A percentile compares a stretch with the other conserved stretches of the same genome.
Evolutionary conservation across 768 basidiomycete species (phyloP).

Genomic region (Suillus brevipes): DNA sequence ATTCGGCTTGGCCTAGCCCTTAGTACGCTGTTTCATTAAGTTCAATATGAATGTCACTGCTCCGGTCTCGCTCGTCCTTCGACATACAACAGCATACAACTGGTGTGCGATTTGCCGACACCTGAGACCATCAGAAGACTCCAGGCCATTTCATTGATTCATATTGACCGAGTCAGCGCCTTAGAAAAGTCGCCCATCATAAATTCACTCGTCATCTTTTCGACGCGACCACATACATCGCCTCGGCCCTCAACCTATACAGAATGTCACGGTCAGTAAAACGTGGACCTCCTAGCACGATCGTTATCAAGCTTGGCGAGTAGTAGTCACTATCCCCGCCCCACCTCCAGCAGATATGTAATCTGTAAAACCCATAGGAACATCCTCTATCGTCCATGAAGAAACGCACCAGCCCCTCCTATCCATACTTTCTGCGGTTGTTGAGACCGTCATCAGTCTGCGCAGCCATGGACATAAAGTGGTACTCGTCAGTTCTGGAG

Average conservation of each 20-base stretch:
- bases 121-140: background rate
- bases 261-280: slow-evolving; percentile 23
- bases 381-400: slow-evolving; percentile 96
- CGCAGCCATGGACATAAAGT: slow-evolving; percentile 86
- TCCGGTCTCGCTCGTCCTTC: background rate
- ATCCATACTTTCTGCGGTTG: slow-evolving; percentile 86
- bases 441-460: slow-evolving; percentile 85
- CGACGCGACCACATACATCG: background rate
- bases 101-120: background rate
- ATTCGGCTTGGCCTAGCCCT: no score
- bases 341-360: slow-evolving; percentile 9
- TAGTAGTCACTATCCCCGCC: slow-evolving; percentile 7
- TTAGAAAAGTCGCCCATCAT: background rate
- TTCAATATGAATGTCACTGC: background rate
- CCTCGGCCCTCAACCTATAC: background rate
- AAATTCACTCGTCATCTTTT: background rate
- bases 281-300: slow-evolving; percentile 50
- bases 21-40: background rate
- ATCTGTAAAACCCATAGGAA: slow-evolving; percentile 47
- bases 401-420: slow-evolving; percentile 89
- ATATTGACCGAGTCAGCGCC: background rate
- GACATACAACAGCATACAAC: background rate
- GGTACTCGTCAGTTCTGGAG: slow-evolving; percentile 93
- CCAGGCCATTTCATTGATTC: background rate
- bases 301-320: slow-evolving; percentile 85